Conservation (phyloP, 495 filamentous ascomycete species). For the Podospora bellae-mahoneyi region DNA sequence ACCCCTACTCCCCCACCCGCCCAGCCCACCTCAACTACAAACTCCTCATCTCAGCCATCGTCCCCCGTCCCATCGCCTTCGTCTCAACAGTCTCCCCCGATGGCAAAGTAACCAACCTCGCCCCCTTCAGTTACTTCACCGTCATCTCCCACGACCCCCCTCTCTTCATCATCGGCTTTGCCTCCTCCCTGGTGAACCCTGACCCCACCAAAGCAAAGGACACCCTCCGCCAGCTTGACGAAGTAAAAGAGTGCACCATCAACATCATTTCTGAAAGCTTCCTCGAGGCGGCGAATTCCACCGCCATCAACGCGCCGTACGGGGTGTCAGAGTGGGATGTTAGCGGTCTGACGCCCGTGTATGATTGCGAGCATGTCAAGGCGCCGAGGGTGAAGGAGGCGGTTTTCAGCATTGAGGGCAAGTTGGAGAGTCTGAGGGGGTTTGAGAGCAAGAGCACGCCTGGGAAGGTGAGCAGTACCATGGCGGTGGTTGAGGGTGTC, state of each 20-base stretch:
- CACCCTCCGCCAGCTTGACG: constrained; percentile 67
- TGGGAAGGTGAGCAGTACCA: constrained; percentile 67
- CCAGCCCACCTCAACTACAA: constrained; percentile 79
- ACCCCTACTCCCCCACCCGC: constrained; percentile 72
- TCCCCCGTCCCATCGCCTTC: constrained; percentile 72
- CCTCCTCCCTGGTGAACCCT: constrained; percentile 43
- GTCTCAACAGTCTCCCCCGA: constrained; percentile 49
- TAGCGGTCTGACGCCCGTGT: constrained; percentile 67
- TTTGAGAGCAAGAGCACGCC: constrained; percentile 65
- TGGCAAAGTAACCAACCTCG: constrained; percentile 60
- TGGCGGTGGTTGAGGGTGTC: constrained; percentile 80
- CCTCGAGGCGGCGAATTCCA: constrained; percentile 82
- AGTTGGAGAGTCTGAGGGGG: constrained; percentile 67
- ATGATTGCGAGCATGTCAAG: constrained; percentile 60
- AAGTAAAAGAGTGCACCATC: constrained; percentile 72
- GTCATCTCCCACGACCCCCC: constrained; percentile 87
- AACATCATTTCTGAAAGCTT: constrained; percentile 85
- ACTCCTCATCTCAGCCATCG: constrained; percentile 80
- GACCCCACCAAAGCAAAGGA: constrained; percentile 57
- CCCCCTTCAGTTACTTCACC: constrained; percentile 83
- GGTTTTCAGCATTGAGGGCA: constrained; percentile 76
- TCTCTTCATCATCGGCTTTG: constrained; percentile 78
- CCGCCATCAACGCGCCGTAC: constrained; percentile 72
- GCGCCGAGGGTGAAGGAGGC: constrained; percentile 76
- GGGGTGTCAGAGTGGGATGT: constrained; percentile 79